Percentiles rank a stretch among this genome's conserved stretches.
These are phyloP conservation scores for Azolla pinnata DNA, from an alignment of 75 land plant species.

Conservation along the genomic window DNA sequence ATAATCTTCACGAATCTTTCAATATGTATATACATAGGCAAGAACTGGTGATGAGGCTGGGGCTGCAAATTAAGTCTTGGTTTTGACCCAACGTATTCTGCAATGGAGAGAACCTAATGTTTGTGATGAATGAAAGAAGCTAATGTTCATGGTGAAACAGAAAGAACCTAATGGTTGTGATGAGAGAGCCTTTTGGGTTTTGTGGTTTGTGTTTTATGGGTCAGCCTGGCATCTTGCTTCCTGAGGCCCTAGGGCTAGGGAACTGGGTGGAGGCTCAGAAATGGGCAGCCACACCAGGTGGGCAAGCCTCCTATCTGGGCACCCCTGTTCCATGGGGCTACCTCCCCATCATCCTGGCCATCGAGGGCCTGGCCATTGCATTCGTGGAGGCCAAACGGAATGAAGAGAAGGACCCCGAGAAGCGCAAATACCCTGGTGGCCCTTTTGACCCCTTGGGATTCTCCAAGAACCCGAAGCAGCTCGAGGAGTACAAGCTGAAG, in stretches of 20 bases:
- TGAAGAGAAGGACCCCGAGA: slow-evolving; percentile 80
- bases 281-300: slow-evolving; percentile 92
- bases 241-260: slow-evolving; percentile 90
- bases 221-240: slow-evolving; percentile 82
- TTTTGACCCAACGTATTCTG: background rate
- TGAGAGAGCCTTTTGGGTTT: background rate
- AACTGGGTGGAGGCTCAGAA: slow-evolving; percentile 98
- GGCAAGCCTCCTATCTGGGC: slow-evolving; percentile 92
- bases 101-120: background rate
- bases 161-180: background rate
- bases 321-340: slow-evolving; percentile 96
- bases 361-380: slow-evolving; percentile 85
- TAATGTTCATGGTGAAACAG: background rate
- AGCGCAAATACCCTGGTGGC: slow-evolving; percentile 97
- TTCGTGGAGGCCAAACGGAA: slow-evolving; percentile 89
- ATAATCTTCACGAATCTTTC: background rate
- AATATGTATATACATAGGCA: background rate
- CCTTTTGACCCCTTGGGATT: slow-evolving; percentile 95
- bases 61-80: background rate
- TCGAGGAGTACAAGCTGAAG: slow-evolving; percentile 77
- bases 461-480: slow-evolving; percentile 77
- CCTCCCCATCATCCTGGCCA: slow-evolving; percentile 72
- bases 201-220: background rate
- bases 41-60: background rate
- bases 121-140: background rate